Evolutionary conservation across 352 stramenopile species (phyloP), one percentile per base, ranked within the genome.

Genomic region (Phytophthora fragariaefolia): DNA sequence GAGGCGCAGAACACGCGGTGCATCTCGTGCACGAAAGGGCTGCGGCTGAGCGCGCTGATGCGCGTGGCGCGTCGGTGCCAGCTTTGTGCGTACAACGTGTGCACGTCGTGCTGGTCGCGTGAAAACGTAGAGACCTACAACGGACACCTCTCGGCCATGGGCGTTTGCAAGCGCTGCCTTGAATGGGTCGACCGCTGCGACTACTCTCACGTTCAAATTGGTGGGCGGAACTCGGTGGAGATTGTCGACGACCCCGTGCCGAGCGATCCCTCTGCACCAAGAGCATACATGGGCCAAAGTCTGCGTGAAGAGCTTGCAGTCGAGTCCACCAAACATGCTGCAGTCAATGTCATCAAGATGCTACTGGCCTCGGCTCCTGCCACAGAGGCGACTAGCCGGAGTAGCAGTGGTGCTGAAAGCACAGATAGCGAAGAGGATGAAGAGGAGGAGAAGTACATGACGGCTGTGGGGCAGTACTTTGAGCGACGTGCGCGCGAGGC

Each of bases 21-120:
- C 36, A 78, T 79, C 27, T 74, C 74, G 52, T 87, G 79, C 46
- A 85, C 79, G 1, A 83, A 81, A 49, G 66, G 65, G 1, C 53
- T 87, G 24, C 66, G 65, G 17, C 32, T 86, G 22, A 71, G 65
- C 48, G 48, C 64, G 0, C 57, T 80, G 47, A 66, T 74, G 45
- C 53, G 64, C 12, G 30, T 6, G 12, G 53, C 66, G 4, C 55
- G 56, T 1, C 77, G 73, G 6, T 87, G 79, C 20, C 65, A 82
- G 15, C 58, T 87, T 6, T 87, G 79, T 32, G 71, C 66, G 13
- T 83, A 85, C 69, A 74, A 74, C 28, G 76, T 85, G 9, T 87
- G 79, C 51, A 73, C 70, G 3, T 50, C 64, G 22, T 87, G 79
- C 51, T 82, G 68, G 65, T 66, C 68, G 9, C 62, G 58, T 9